Evolutionary conservation across 2,329 filamentous ascomycete species (phyloP).

Genomic region (Ophioceras dolichostomum): DNA sequence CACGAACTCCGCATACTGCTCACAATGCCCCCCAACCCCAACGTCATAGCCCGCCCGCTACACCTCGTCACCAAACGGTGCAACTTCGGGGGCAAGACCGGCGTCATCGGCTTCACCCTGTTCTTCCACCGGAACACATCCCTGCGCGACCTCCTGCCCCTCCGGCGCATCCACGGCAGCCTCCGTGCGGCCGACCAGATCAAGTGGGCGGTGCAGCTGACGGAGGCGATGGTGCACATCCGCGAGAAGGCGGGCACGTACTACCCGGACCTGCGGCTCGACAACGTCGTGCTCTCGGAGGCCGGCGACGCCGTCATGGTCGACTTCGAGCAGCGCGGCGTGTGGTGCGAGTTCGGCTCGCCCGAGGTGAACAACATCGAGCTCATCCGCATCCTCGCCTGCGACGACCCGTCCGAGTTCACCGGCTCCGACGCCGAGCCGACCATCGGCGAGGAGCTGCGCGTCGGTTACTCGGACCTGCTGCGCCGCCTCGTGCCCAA

Average conservation of each 20-base stretch:
- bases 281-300: constrained; percentile 43
- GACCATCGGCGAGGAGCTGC: constrained; percentile 23
- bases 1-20: constrained; percentile 47
- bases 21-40: constrained; percentile 33
- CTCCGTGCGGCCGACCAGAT: constrained; percentile 31
- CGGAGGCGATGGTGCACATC: constrained; percentile 37
- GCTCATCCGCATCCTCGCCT: constrained; percentile 40
- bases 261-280: constrained; percentile 47
- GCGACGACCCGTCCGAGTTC: constrained; percentile 21
- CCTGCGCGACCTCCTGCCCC: constrained; percentile 41
- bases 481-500: constrained; percentile 32
- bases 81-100: constrained; percentile 41
- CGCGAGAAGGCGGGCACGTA: constrained; percentile 31
- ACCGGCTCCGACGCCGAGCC: constrained; percentile 16
- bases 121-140: constrained; percentile 41
- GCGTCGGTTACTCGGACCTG: constrained; percentile 23
- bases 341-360: constrained; percentile 49
- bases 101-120: constrained; percentile 43
- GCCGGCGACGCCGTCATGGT: constrained; percentile 38
- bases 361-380: constrained; percentile 49
- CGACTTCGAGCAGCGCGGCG: constrained; percentile 50
- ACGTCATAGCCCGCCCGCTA: constrained; percentile 37
- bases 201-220: constrained; percentile 41
- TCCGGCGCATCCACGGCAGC: constrained; percentile 31
- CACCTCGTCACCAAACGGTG: constrained; percentile 44